phyloP scores from a whole-genome alignment of 805 yeast species.

The Wickerhamomyces kurtzmanii region DNA sequence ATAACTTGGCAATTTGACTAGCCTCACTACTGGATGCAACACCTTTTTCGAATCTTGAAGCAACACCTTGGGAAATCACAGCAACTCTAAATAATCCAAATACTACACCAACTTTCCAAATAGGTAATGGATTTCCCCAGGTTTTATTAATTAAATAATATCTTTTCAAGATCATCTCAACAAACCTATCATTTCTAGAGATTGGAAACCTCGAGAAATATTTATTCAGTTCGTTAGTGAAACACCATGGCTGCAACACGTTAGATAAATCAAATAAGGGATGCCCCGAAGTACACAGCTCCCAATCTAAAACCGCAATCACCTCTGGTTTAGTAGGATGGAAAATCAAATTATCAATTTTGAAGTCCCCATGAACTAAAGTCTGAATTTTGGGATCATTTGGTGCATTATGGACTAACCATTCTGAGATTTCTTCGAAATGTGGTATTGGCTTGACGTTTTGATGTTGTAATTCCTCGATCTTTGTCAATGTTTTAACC shows the following conservation, averaged over 20 bases:
- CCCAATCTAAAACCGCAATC: slow-evolving; percentile 57
- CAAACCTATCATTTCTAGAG: slow-evolving; percentile 5
- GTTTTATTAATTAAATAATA: slow-evolving; percentile 8
- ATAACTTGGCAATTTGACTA: slow-evolving; percentile 22
- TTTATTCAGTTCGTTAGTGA: slow-evolving; percentile 28
- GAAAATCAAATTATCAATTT: slow-evolving; percentile 54
- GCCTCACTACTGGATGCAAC: slow-evolving; percentile 47
- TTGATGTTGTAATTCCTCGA: slow-evolving; percentile 27
- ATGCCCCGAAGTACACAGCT: slow-evolving; percentile 53
- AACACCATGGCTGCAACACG: slow-evolving; percentile 41
- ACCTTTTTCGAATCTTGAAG: slow-evolving; percentile 41
- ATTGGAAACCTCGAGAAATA: slow-evolving; percentile 16
- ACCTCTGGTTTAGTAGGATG: slow-evolving; percentile 41
- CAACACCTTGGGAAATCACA: slow-evolving; percentile 55
- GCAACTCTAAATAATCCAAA: slow-evolving; percentile 45
- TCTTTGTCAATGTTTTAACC: slow-evolving; percentile 32
- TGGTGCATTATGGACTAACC: slow-evolving; percentile 35
- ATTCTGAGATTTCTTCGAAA: slow-evolving; percentile 29
- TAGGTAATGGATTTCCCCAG: slow-evolving; percentile 16
- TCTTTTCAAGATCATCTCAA: slow-evolving; percentile 8
- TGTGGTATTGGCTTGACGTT: slow-evolving; percentile 37
- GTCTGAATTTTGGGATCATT: slow-evolving; percentile 31
- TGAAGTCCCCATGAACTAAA: slow-evolving; percentile 56
- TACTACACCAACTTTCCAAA: slow-evolving; percentile 43
- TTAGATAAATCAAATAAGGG: slow-evolving; percentile 56